Percentiles rank a stretch among this genome's conserved stretches.
Evolutionary conservation across 805 yeast species (phyloP).

Genomic region (Kregervanrija fluxuum): DNA sequence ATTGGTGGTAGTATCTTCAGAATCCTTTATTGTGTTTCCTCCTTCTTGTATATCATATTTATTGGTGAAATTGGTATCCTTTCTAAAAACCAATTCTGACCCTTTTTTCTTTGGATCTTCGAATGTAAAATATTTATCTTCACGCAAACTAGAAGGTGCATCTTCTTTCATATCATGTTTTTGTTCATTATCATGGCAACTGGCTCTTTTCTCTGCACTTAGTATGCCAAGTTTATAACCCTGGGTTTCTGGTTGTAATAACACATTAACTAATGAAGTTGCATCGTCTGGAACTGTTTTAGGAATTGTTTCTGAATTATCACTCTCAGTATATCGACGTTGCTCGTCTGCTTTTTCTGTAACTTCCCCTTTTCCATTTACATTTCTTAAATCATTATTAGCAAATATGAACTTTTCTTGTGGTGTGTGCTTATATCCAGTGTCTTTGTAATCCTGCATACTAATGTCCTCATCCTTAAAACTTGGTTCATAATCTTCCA

Average conservation of each 20-base stretch:
- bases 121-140: no score
- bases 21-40: no score
- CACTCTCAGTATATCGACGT: not conserved
- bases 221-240: slow-evolving; percentile 6
- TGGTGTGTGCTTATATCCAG: not conserved
- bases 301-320: not conserved
- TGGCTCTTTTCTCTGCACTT: not conserved
- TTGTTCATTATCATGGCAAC: not conserved
- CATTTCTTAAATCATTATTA: not conserved
- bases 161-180: not conserved
- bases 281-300: slow-evolving; percentile 1
- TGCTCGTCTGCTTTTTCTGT: not conserved
- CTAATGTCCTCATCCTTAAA: slow-evolving; percentile 13
- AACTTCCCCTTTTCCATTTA: not conserved
- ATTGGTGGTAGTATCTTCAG: no score
- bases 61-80: no score
- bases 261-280: slow-evolving; percentile 4
- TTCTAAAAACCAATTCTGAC: no score
- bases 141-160: no score
- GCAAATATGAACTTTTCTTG: not conserved
- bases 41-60: no score
- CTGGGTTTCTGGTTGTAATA: slow-evolving; percentile 9
- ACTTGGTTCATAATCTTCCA: slow-evolving; percentile 1
- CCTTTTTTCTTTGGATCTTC: no score
- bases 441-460: slow-evolving; percentile 8